phyloP scores from a whole-genome alignment of 306 rosid genomes.

The Hippophae tibetana region DNA sequence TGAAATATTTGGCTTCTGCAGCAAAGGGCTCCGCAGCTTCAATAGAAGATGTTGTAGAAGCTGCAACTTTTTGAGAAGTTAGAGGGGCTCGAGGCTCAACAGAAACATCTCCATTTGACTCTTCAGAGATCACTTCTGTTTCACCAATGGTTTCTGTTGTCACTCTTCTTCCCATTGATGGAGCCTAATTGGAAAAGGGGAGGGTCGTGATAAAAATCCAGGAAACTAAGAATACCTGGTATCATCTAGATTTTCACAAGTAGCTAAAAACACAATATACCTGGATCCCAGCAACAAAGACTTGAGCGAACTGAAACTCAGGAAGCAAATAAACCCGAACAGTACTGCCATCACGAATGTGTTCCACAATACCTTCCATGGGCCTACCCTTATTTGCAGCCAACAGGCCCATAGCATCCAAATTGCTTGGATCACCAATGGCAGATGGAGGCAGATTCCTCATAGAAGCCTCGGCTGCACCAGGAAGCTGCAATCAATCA shows the following conservation, averaged over 20 bases:
- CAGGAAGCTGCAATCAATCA: conserved; percentile 52
- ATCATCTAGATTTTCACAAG: background rate
- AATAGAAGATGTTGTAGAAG: conserved; percentile 40
- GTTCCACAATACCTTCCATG: conserved; percentile 85
- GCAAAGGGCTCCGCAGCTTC: conserved; percentile 83
- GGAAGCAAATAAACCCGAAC: conserved; percentile 78
- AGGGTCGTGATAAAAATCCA: conserved; percentile 2
- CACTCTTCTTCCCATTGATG: conserved; percentile 90
- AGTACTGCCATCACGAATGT: conserved; percentile 92
- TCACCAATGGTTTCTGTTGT: conserved; percentile 47
- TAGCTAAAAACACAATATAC: conserved; percentile 22
- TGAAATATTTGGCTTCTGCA: conserved; percentile 77
- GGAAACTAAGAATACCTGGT: background rate
- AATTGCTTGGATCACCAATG: conserved; percentile 73
- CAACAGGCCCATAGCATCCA: conserved; percentile 70
- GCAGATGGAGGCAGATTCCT: conserved; percentile 86
- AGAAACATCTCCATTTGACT: conserved; percentile 54
- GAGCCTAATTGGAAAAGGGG: conserved; percentile 45
- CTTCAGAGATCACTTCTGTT: conserved; percentile 40
- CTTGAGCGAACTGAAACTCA: conserved; percentile 91
- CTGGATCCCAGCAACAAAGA: conserved; percentile 88
- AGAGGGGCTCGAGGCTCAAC: conserved; percentile 66
- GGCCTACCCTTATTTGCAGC: conserved; percentile 74
- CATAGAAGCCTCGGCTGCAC: conserved; percentile 66
- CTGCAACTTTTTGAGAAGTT: conserved; percentile 87